Evolutionary conservation across 1,284 basidiomycete species (phyloP).

Genomic region (Farysia itapuensis): DNA sequence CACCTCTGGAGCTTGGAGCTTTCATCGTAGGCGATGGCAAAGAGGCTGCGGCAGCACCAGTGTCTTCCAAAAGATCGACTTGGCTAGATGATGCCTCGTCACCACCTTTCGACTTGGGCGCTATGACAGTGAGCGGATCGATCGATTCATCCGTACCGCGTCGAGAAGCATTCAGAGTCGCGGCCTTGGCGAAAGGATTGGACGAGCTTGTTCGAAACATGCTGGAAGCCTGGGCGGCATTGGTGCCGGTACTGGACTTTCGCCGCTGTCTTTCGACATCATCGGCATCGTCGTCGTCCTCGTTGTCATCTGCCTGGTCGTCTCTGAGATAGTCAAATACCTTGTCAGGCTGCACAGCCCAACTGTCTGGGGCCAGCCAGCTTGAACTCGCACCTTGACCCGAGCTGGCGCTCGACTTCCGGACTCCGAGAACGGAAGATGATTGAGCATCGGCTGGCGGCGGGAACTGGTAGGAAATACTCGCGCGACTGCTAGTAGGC

Average conservation of each 20-base stretch:
- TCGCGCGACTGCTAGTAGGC: conserved; percentile 19
- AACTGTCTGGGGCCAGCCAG: conserved; percentile 58
- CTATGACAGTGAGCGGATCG: conserved; percentile 20
- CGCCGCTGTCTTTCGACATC: conserved; percentile 8
- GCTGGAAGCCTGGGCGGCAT: conserved; percentile 20
- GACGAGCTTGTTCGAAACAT: conserved; percentile 27
- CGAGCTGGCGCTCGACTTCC: conserved; percentile 44
- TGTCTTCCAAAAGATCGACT: conserved; percentile 34
- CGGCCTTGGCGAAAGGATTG: conserved; percentile 20
- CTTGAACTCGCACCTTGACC: conserved; percentile 41
- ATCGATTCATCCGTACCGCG: conserved; percentile 37
- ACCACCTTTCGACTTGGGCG: conserved; percentile 13
- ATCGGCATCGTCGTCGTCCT: conserved; percentile 32
- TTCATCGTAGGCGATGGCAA: too few relatives aligned
- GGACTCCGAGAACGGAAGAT: conserved; percentile 11
- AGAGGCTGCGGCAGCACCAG: conserved; percentile 23
- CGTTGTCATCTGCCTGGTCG: conserved; percentile 42
- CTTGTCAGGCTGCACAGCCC: conserved; percentile 55
- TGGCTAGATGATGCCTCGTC: conserved; percentile 15
- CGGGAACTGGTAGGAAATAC: conserved; percentile 38
- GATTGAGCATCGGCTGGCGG: conserved; percentile 7
- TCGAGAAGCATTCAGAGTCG: conserved; percentile 20
- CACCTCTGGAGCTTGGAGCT: conserved; percentile 26
- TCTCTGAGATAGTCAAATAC: conserved; percentile 38
- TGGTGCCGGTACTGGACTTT: conserved; percentile 25